Percentiles rank a stretch among this genome's conserved stretches.
These are phyloP conservation scores for Bolboschoenus planiculmis DNA, from an alignment of 176 grass and related monocot genomes.

Conservation along the genomic window DNA sequence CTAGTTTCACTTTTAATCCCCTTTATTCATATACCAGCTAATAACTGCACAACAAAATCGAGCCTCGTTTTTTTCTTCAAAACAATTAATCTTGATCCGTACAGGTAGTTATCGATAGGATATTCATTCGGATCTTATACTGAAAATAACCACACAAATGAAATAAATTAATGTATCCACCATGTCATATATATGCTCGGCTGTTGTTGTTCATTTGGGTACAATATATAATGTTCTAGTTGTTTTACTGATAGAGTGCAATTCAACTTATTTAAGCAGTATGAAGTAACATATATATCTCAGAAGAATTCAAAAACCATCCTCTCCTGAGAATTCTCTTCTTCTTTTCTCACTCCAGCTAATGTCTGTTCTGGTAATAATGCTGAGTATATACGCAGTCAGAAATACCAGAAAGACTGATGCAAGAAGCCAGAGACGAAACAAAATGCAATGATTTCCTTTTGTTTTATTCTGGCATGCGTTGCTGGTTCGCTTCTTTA, in stretches of 20 bases:
- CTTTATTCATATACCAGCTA: too few relatives aligned
- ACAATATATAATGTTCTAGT: too few relatives aligned
- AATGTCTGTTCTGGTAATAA: background rate
- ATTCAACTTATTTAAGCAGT: too few relatives aligned
- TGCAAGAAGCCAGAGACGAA: constrained; percentile 3
- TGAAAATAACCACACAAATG: background rate
- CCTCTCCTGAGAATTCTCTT: background rate
- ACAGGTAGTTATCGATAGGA: background rate
- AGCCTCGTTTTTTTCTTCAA: background rate
- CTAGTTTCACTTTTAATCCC: too few relatives aligned
- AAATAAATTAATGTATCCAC: background rate
- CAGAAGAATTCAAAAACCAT: background rate
- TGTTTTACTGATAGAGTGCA: too few relatives aligned
- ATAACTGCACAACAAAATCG: too few relatives aligned
- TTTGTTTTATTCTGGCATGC: constrained; percentile 28
- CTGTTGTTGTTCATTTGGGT: too few relatives aligned
- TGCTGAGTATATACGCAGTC: background rate
- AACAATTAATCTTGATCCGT: background rate
- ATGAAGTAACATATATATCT: too few relatives aligned
- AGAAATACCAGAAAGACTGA: constrained; percentile 10
- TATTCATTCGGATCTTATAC: background rate
- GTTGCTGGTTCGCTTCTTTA: background rate
- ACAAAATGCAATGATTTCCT: constrained; percentile 25
- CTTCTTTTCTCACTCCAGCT: background rate
- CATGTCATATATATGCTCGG: background rate